Percentiles rank a stretch among this genome's conserved stretches.
Conservation (phyloP, 169 alveolate species). For the Babesia gibsoni region DNA sequence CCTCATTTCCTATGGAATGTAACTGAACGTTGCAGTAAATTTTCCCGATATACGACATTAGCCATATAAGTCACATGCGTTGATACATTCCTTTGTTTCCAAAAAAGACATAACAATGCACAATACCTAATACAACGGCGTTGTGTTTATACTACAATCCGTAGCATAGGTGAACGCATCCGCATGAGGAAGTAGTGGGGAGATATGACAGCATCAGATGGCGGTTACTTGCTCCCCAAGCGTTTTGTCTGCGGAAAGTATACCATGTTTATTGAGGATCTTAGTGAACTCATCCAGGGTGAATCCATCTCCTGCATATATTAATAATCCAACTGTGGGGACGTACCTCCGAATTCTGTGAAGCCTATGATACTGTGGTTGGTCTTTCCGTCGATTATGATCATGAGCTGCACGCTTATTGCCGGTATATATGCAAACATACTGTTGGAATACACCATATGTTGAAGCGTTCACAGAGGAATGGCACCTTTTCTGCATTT, state of each 20-base stretch:
- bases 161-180: too few relatives aligned
- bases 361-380: conserved; percentile 75
- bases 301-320: conserved; percentile 57
- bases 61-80: too few relatives aligned
- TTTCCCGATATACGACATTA: too few relatives aligned
- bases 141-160: too few relatives aligned
- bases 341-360: conserved; percentile 75
- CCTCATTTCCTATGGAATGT: too few relatives aligned
- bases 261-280: conserved; percentile 50
- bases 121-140: too few relatives aligned
- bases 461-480: conserved; percentile 73
- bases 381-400: conserved; percentile 70
- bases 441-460: conserved; percentile 80
- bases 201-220: too few relatives aligned
- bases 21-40: too few relatives aligned
- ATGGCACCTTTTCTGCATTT: conserved; percentile 75
- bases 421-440: neutral
- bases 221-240: neutral
- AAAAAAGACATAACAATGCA: too few relatives aligned
- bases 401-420: conserved; percentile 38
- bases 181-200: too few relatives aligned
- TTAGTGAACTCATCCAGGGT: conserved; percentile 21
- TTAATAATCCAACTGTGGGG: neutral
- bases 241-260: neutral
- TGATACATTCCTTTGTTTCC: too few relatives aligned